Percentiles rank a stretch among this genome's conserved stretches.
Evolutionary conservation across 805 yeast species (phyloP).

Genomic region (Candida nemodendra): DNA sequence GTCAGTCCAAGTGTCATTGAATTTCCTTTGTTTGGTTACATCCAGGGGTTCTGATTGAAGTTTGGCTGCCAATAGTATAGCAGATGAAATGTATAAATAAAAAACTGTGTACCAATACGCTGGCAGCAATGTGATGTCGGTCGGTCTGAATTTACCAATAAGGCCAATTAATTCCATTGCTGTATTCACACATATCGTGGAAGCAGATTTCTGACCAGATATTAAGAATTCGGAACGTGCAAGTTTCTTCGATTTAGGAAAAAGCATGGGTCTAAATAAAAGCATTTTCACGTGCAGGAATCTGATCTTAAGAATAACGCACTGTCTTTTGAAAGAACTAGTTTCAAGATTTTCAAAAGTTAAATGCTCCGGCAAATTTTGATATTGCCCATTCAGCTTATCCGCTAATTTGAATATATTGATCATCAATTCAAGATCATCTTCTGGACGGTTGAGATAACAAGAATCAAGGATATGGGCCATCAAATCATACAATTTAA

Average conservation of each 20-base stretch:
- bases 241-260: not conserved
- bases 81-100: conserved; percentile 1
- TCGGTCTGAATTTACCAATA: not conserved
- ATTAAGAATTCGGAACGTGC: not conserved
- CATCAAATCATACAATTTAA: conserved; percentile 3
- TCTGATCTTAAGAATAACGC: conserved; percentile 1
- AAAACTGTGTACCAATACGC: conserved; percentile 4
- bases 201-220: not conserved
- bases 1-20: not conserved
- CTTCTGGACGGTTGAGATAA: conserved; percentile 2
- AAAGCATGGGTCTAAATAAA: conserved; percentile 3
- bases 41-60: conserved; percentile 2
- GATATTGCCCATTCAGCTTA: conserved; percentile 1
- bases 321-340: conserved; percentile 1
- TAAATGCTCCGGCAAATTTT: conserved; percentile 1
- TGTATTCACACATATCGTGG: conserved; percentile 2
- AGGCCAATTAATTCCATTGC: conserved; percentile 1
- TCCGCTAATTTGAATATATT: conserved; percentile 1
- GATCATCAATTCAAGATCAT: conserved; percentile 1
- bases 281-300: conserved; percentile 3
- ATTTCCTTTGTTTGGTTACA: not conserved
- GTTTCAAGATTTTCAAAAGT: not conserved
- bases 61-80: conserved; percentile 1
- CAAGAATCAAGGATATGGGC: conserved; percentile 1
- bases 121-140: conserved; percentile 1